Base-by-base conservation (phyloP, 768 basidiomycete genomes). In the Lactifluus rugatus region DNA sequence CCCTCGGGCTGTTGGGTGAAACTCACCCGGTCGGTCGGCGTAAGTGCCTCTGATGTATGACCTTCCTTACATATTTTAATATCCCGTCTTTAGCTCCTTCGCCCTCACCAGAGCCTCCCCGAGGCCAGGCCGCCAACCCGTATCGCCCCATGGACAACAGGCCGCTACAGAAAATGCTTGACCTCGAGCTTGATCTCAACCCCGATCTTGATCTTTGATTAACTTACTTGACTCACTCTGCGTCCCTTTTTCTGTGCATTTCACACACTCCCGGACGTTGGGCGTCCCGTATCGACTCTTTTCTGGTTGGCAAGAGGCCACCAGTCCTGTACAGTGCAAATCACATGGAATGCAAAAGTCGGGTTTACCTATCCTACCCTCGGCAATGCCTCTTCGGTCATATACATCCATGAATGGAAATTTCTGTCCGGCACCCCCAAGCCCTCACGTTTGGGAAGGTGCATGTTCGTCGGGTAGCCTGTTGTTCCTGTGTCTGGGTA, bases 131-230 rank as follows among this genome's bases (percentile, higher is more conserved):
- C 0, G 78, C 77, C 8, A 84, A 89, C 63, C 81, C 84, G 21
- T 90, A 89, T 70, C 74, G 85, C 55, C 84, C 83, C 53, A 86
- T 90, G 67, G 71, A 81, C 42, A 82, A 79, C 51, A 78, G 75
- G 17, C 81, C 81, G 52, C 77, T 78, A 51, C 76, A 79, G 61
- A 80, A 80, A 59, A 74, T 83, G 65, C 87, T 89, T 69, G 88
- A 89, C 67, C 73, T 92, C 54, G 90, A 91, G 70, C 72, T 92
- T 60, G 90, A 92, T 68, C 76, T 92, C 56, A 92, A 92, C 66
- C 89, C 89, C 1, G 89, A 92, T 70, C 67, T 91, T 56, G 89
- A 92, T 70, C 67, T 91, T 56, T 88, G 64, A 74, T 45, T 19
- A 8, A 25, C 3, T 41, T n/a, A 2, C 8, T 39, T n/a, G 44